These are phyloP conservation scores for Epichloe bromicola DNA, from an alignment of 2,329 filamentous ascomycete species.

Conservation along the genomic window DNA sequence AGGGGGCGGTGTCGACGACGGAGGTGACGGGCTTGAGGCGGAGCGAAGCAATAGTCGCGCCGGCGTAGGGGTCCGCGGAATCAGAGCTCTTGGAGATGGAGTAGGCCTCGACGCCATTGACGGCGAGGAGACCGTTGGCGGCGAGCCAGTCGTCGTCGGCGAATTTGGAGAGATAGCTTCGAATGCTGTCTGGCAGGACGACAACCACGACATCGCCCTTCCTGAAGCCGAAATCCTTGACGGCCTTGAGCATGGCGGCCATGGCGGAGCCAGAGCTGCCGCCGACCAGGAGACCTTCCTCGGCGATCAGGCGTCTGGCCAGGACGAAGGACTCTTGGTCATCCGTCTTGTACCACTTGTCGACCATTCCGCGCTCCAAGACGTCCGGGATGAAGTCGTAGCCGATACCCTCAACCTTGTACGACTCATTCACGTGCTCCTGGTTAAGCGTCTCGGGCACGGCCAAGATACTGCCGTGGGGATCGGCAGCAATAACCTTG, in stretches of 20 bases:
- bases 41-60: conserved; percentile 68
- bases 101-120: conserved; percentile 36
- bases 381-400: conserved; percentile 98
- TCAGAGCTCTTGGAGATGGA: conserved; percentile 24
- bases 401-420: conserved; percentile 97
- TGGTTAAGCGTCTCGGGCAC: conserved; percentile 69
- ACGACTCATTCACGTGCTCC: conserved; percentile 66
- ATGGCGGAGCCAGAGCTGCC: conserved; percentile 90
- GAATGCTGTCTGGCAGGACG: conserved; percentile 85
- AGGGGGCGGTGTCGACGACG: conserved; percentile 55
- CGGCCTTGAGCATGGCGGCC: conserved; percentile 64
- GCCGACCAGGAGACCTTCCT: conserved; percentile 87
- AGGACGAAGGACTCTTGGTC: conserved; percentile 84
- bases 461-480: conserved; percentile 81
- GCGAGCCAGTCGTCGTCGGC: conserved; percentile 98
- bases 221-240: conserved; percentile 61
- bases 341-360: conserved; percentile 97
- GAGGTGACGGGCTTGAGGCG: conserved; percentile 90
- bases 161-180: conserved; percentile 96
- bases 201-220: conserved; percentile 85
- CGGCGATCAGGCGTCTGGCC: conserved; percentile 79
- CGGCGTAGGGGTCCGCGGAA: conserved; percentile 55
- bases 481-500: conserved; percentile 87
- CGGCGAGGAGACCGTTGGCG: conserved; percentile 81
- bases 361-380: conserved; percentile 63